These are phyloP conservation scores for Podaxis sp. DNA, from an alignment of 768 basidiomycete species.

Conservation along the genomic window DNA sequence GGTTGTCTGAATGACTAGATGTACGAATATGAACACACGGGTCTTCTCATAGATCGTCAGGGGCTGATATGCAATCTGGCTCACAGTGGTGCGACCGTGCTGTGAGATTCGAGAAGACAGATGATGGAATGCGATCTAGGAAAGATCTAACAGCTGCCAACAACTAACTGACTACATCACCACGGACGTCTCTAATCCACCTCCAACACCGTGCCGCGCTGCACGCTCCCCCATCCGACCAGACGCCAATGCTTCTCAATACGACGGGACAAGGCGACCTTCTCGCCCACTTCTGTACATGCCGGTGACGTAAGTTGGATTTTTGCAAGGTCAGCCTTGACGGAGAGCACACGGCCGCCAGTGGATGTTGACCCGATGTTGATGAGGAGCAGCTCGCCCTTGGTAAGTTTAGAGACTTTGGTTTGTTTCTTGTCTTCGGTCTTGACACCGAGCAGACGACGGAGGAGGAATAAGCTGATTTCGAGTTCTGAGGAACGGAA, in stretches of 20 bases:
- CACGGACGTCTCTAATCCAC: constrained; percentile 46
- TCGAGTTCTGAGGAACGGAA: constrained; percentile 60
- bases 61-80: too few relatives aligned
- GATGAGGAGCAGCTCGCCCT: constrained; percentile 90
- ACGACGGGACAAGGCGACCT: constrained; percentile 90
- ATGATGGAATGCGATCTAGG: not conserved
- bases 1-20: too few relatives aligned
- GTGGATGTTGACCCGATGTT: constrained; percentile 98
- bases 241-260: constrained; percentile 99
- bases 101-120: not conserved
- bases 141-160: not conserved
- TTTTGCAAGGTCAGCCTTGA: constrained; percentile 93
- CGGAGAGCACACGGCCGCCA: constrained; percentile 89
- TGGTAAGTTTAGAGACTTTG: constrained; percentile 86
- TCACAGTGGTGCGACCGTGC: too few relatives aligned
- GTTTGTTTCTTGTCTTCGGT: constrained; percentile 99
- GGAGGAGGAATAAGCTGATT: constrained; percentile 91
- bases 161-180: not conserved
- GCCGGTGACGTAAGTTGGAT: constrained; percentile 92
- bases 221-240: constrained; percentile 86
- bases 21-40: too few relatives aligned
- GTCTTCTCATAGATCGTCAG: too few relatives aligned
- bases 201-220: constrained; percentile 79
- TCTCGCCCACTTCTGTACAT: constrained; percentile 95
- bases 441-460: constrained; percentile 95